phyloP scores from a whole-genome alignment of 768 basidiomycete genomes.

The Psilocybe cyanescens region DNA sequence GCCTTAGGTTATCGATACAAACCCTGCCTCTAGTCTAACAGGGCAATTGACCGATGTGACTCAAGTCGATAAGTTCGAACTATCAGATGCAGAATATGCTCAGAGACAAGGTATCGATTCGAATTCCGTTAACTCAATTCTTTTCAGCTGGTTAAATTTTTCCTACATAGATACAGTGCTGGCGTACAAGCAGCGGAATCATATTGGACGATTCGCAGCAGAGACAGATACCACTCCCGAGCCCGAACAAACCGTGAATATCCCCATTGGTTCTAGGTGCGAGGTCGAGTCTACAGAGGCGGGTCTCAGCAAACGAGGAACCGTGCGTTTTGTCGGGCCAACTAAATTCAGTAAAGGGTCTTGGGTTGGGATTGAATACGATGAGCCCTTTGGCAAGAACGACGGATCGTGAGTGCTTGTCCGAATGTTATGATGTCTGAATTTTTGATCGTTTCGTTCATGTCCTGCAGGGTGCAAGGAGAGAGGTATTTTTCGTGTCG shows the following conservation, averaged over 20 bases:
- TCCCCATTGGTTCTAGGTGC: slow-evolving; percentile 77
- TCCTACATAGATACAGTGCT: slow-evolving; percentile 77
- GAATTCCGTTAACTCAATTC: not conserved
- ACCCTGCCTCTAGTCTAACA: slow-evolving; percentile 75
- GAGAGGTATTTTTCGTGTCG: slow-evolving; percentile 84
- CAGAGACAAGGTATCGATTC: slow-evolving; percentile 65
- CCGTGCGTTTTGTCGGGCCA: slow-evolving; percentile 82
- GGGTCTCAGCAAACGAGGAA: slow-evolving; percentile 78
- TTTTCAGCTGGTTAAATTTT: slow-evolving; percentile 1
- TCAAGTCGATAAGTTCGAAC: slow-evolving; percentile 91
- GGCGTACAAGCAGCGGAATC: slow-evolving; percentile 84
- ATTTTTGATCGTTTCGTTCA: slow-evolving; percentile 2
- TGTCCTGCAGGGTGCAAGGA: slow-evolving; percentile 69
- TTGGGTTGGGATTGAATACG: slow-evolving; percentile 95
- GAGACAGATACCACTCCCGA: slow-evolving; percentile 35
- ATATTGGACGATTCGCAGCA: slow-evolving; percentile 87
- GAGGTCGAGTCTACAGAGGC: slow-evolving; percentile 76
- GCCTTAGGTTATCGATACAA: slow-evolving; percentile 68
- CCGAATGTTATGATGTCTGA: slow-evolving; percentile 2
- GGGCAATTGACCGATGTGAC: slow-evolving; percentile 87
- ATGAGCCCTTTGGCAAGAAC: slow-evolving; percentile 95
- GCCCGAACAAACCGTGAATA: slow-evolving; percentile 39
- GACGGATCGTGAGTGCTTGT: slow-evolving; percentile 81
- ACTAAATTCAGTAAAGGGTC: slow-evolving; percentile 76
- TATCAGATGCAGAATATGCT: slow-evolving; percentile 82